Evolutionary conservation across 345 rosid species (phyloP), one percentile per base, ranked within the genome.

Genomic region (Kernera saxatilis): DNA sequence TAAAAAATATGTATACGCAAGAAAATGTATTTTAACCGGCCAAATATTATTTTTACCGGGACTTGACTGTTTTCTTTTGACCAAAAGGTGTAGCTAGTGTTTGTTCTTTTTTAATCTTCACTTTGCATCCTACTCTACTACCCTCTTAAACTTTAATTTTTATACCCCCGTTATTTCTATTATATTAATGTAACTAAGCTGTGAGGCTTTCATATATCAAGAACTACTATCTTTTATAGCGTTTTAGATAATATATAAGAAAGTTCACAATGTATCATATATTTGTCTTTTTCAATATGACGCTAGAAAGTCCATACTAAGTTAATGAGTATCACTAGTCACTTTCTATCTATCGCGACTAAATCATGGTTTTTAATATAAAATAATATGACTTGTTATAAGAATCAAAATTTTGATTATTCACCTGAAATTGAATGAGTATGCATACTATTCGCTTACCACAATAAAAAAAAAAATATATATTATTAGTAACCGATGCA

Each of bases 51-150:
- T 64, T 73, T 29, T 69, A 66, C 22, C 11, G 25, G 39, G 44
- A 26, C 32, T 76, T 76, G 75, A 69, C 75, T 60, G 19, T 45
- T 49, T 54, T 57, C 71, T 75, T 64, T 76, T 76, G 75, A 69
- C 75, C 67, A 54, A 76, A 75, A 76, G 74, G 50, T 69, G 8
- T 45, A 54, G 58, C 69, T 63, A 62, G 25, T 54, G 5, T 52
- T 5, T 60, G 22, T 25, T 39, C 29, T 26, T 57, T 27, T 26
- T 5, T 5, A 68, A 18, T 68, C 6, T 46, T 57, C 61, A 29
- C 72, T 67, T 74, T 60, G 53, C 61, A 67, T 58, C 52, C 63
- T 50, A 67, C 14, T 30, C 74, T 40, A 60, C 9, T 18, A 29
- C 11, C 49, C 52, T 57, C 40, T 37, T 66, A 14, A 56, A 7